A percentile compares a stretch with the other conserved stretches of the same genome.
Conservation (phyloP, 2,329 filamentous ascomycete genomes). For the Fusarium proliferatum region DNA sequence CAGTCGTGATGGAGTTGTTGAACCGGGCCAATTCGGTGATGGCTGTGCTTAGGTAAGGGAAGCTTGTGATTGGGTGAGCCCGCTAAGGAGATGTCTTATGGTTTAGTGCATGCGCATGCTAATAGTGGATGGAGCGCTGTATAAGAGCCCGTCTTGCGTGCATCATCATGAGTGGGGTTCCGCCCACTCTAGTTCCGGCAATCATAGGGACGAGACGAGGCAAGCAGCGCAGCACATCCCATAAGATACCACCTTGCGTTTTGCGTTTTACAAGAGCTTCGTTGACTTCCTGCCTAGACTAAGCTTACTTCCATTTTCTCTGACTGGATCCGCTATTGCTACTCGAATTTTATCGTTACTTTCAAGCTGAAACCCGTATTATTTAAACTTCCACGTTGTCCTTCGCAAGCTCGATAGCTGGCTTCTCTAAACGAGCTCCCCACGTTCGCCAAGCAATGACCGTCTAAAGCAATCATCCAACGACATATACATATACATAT, state of each 20-base stretch:
- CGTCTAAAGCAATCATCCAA: conserved; percentile 2
- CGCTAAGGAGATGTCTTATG: neutral
- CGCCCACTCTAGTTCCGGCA: conserved; percentile 12
- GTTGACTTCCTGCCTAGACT: conserved; percentile 6
- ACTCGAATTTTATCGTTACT: neutral
- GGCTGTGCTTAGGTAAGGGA: conserved; percentile 41
- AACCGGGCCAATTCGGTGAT: conserved; percentile 36
- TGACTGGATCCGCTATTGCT: neutral
- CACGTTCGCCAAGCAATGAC: conserved; percentile 16
- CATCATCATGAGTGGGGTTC: conserved; percentile 34
- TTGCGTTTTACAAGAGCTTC: conserved; percentile 23
- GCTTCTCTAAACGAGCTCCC: conserved; percentile 8
- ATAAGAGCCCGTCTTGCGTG: neutral
- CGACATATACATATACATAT: neutral
- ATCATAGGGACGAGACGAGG: conserved; percentile 14
- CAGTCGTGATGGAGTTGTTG: conserved; percentile 32
- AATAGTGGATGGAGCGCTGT: neutral
- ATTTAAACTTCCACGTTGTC: neutral
- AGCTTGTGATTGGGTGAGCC: conserved; percentile 24
- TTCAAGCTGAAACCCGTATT: neutral
- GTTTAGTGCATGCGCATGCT: neutral
- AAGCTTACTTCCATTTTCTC: neutral
- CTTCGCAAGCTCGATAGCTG: neutral
- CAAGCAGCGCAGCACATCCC: neutral
- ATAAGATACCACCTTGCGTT: conserved; percentile 39